A percentile compares a stretch with the other conserved stretches of the same genome.
phyloP scores from a whole-genome alignment of 345 rosid genomes.

The Brassica rapa region DNA sequence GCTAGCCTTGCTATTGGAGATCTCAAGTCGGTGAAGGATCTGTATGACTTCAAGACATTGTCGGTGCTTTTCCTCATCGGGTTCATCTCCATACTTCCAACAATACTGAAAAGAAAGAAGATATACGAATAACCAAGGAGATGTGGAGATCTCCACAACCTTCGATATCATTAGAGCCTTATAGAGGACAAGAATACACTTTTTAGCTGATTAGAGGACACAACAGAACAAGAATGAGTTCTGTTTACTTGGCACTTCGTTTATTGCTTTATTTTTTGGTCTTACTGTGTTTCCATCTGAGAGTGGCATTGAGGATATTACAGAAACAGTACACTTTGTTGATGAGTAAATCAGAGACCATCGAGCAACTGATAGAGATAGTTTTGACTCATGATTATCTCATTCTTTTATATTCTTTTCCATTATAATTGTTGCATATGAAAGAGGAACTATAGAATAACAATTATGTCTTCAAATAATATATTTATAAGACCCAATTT shows the following conservation, averaged over 20 bases:
- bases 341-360: not conserved
- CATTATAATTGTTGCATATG: not conserved
- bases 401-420: no score
- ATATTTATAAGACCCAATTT: not conserved
- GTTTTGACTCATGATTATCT: no score
- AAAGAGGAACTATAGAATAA: not conserved
- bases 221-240: not conserved
- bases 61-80: conserved; percentile 79
- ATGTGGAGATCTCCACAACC: not conserved
- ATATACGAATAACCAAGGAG: conserved; percentile 49
- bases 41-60: conserved; percentile 77
- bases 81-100: conserved; percentile 61
- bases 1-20: conserved; percentile 89
- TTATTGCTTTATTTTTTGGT: not conserved
- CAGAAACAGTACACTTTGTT: conserved; percentile 1
- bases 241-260: conserved; percentile 3
- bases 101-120: conserved; percentile 73
- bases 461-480: not conserved
- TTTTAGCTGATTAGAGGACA: conserved; percentile 16
- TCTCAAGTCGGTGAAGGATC: conserved; percentile 76
- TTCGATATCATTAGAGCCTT: conserved; percentile 1
- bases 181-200: conserved; percentile 20
- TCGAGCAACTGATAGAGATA: no score
- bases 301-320: not conserved
- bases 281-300: not conserved